These are phyloP conservation scores for Boechera stricta DNA, from an alignment of 345 rosid species.

Conservation along the genomic window DNA sequence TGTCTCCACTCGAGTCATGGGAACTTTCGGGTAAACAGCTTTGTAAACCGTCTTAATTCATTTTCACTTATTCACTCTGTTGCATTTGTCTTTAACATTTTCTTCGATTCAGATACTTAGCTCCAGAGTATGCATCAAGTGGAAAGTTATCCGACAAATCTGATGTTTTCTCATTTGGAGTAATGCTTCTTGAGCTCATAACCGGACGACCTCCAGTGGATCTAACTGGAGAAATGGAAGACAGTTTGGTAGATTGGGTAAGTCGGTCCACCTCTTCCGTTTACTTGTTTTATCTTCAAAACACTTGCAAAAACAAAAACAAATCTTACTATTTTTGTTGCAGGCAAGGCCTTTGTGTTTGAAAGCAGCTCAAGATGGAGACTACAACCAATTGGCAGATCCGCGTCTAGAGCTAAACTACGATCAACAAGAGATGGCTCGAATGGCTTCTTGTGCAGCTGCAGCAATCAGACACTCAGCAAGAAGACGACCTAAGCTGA, in stretches of 20 bases:
- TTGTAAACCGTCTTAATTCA: neutral
- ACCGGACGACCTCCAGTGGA: constrained; percentile 80
- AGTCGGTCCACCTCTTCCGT: neutral
- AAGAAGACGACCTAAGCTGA: constrained; percentile 78
- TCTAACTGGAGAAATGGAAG: constrained; percentile 64
- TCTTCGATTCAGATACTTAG: constrained; percentile 63
- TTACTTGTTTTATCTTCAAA: neutral
- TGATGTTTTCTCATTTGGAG: constrained; percentile 90
- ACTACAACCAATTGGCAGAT: constrained; percentile 65
- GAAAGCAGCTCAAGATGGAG: constrained; percentile 58
- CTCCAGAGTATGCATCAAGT: constrained; percentile 95
- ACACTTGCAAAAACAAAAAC: neutral
- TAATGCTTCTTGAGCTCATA: constrained; percentile 83
- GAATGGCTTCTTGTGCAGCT: constrained; percentile 80
- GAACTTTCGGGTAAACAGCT: constrained; percentile 86
- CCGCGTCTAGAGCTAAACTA: constrained; percentile 62
- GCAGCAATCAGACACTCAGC: constrained; percentile 76
- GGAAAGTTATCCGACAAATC: constrained; percentile 91
- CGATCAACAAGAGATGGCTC: constrained; percentile 64
- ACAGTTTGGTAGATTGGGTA: constrained; percentile 93
- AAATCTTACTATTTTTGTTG: neutral
- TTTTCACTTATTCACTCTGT: neutral
- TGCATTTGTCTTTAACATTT: neutral
- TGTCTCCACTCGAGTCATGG: constrained; percentile 96
- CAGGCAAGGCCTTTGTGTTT: constrained; percentile 80